Evolutionary conservation across 129 eudicot species (phyloP).

Genomic region (Pulicaria dysenterica): DNA sequence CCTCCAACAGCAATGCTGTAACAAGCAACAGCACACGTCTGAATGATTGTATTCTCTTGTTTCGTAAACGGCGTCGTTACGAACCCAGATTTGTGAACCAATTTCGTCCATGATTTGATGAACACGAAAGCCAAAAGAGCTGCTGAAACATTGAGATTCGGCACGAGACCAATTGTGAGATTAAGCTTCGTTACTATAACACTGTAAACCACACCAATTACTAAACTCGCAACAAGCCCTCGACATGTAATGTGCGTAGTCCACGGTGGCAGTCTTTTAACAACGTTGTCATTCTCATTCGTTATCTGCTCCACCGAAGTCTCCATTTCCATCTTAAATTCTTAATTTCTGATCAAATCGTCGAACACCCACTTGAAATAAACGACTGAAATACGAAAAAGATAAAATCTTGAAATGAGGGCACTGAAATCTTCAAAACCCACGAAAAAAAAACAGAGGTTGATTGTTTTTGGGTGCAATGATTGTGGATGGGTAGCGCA

Average conservation of each 20-base stretch:
- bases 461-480: neutral
- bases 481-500: conserved; percentile 8
- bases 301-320: conserved; percentile 27
- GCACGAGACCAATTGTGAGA: conserved; percentile 87
- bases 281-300: conserved; percentile 32
- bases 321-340: conserved; percentile 26
- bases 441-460: conserved; percentile 3
- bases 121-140: conserved; percentile 89
- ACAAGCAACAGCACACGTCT: conserved; percentile 96
- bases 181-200: conserved; percentile 86
- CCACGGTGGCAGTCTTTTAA: conserved; percentile 80
- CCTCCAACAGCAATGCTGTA: conserved; percentile 96
- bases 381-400: neutral
- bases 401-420: neutral
- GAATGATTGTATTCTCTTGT: conserved; percentile 88
- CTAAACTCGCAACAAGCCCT: conserved; percentile 67
- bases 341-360: neutral
- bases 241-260: conserved; percentile 65
- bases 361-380: neutral
- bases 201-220: conserved; percentile 80
- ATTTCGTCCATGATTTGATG: conserved; percentile 68
- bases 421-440: conserved; percentile 19
- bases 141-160: conserved; percentile 89
- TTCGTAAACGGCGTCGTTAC: conserved; percentile 62
- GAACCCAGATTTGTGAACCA: conserved; percentile 59